Base-by-base conservation (phyloP, 176 grass and related monocot genomes). In the Raddia distichophylla region DNA sequence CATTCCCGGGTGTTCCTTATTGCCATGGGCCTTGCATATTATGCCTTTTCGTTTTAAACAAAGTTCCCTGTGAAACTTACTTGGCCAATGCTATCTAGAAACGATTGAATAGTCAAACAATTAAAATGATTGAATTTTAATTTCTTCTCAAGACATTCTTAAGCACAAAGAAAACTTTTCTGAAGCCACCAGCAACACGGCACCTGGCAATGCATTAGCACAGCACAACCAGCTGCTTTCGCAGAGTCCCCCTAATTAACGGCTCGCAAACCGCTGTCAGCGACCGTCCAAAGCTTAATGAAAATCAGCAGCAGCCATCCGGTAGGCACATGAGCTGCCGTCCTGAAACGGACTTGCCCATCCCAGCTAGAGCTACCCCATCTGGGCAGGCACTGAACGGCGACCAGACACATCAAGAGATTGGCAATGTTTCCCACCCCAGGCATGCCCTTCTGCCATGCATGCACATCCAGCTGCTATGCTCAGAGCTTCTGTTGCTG, bases 401-500 rank as follows among this genome's bases (percentile, higher is more conserved):
- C 48, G 62, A 61, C 44, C 53, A 42, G 12, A 69, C 4, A 47
- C 44, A 40, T 47, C 42, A 64, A 20, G 59, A 22, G 68, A 58
- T 45, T 67, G 60, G 51, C 13, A 75, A 81, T 87, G 62, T 60
- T 53, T 61, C 54, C 54, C 57, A 62, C 53, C 54, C 54, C 37
- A 49, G 35, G 7, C 64, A 60, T 76, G n/a, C 13, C 44, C 34
- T 18, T 40, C 64, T 54, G 51, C 63, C 78, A 27, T 27, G 27
- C 27, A 27, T 27, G 27, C 27, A 76, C 80, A 53, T 34, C 37
- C 5, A 16, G 20, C 56, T 80, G 61, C 63, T 76, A 54, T 63
- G 43, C 76, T 47, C 48, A 54, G 54, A 5, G 37, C 37, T 40
- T 2, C 37, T 40, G 37, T 5, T 40, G 37, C 37, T 40, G 5